A percentile compares a stretch with the other conserved stretches of the same genome.
Evolutionary conservation across 169 alveolate species (phyloP).

Genomic region (Plasmodium relictum): DNA sequence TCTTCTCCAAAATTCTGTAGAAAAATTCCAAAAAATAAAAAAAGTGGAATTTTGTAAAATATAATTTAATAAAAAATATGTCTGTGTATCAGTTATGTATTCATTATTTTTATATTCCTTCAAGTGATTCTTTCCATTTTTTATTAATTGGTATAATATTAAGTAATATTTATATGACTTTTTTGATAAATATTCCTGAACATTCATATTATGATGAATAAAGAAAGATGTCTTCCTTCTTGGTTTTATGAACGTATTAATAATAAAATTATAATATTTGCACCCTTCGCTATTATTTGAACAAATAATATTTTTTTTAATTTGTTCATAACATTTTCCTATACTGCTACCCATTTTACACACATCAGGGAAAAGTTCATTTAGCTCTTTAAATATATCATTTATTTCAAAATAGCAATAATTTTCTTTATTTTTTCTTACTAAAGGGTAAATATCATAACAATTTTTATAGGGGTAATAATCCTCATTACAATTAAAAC

Average conservation of each 20-base stretch:
- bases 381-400: constrained; percentile 19
- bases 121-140: constrained; percentile 20
- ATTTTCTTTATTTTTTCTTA: constrained; percentile 18
- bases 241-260: constrained; percentile 28
- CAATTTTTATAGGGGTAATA: constrained; percentile 59
- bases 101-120: constrained; percentile 11
- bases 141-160: constrained; percentile 16
- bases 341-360: constrained; percentile 12
- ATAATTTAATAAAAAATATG: constrained; percentile 22
- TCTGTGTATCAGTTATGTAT: constrained; percentile 11
- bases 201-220: constrained; percentile 32
- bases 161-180: constrained; percentile 33
- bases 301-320: constrained; percentile 20
- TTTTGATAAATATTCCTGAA: constrained; percentile 38
- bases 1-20: constrained; percentile 48
- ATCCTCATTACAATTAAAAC: constrained; percentile 19
- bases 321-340: constrained; percentile 38
- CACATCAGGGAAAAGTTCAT: constrained; percentile 28
- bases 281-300: constrained; percentile 40
- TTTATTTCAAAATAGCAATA: constrained; percentile 15
- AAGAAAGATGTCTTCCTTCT: constrained; percentile 46
- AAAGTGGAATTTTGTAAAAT: constrained; percentile 28
- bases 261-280: constrained; percentile 30
- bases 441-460: constrained; percentile 31
- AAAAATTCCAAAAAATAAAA: constrained; percentile 45